Percentiles rank a stretch among this genome's conserved stretches.
Evolutionary conservation across 176 grass and related monocot genomes (phyloP).

Genomic region (Dendrocalamus sinicus): DNA sequence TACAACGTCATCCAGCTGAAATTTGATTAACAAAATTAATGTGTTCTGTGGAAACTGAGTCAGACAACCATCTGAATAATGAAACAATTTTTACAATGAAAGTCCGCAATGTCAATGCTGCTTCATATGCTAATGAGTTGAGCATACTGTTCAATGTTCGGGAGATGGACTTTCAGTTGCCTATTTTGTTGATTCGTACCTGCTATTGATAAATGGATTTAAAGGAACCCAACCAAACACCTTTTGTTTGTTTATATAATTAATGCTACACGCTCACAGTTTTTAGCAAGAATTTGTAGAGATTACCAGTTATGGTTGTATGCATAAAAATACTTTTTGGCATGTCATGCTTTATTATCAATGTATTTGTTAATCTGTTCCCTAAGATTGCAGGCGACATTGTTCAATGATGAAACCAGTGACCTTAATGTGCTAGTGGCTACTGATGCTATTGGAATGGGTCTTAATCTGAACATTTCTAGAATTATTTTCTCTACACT

Average conservation of each 20-base stretch:
- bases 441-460: conserved; percentile 98
- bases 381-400: conserved; percentile 69
- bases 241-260: conserved; percentile 7
- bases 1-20: background rate
- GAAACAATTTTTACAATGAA: background rate
- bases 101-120: background rate
- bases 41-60: background rate
- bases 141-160: conserved; percentile 14
- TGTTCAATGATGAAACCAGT: conserved; percentile 95
- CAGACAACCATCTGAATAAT: background rate
- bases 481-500: conserved; percentile 98
- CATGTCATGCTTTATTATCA: conserved; percentile 23
- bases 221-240: background rate
- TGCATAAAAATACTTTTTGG: background rate
- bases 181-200: conserved; percentile 17
- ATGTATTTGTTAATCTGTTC: conserved; percentile 39
- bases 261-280: background rate
- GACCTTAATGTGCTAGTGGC: conserved; percentile 94
- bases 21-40: background rate
- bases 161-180: conserved; percentile 22
- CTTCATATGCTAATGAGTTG: conserved; percentile 13
- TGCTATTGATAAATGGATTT: background rate
- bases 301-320: background rate
- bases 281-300: conserved; percentile 26
- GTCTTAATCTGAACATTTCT: conserved; percentile 98